These are phyloP conservation scores for Apophysomyces elegans DNA, from an alignment of 371 early-diverging fungal species.

Conservation along the genomic window DNA sequence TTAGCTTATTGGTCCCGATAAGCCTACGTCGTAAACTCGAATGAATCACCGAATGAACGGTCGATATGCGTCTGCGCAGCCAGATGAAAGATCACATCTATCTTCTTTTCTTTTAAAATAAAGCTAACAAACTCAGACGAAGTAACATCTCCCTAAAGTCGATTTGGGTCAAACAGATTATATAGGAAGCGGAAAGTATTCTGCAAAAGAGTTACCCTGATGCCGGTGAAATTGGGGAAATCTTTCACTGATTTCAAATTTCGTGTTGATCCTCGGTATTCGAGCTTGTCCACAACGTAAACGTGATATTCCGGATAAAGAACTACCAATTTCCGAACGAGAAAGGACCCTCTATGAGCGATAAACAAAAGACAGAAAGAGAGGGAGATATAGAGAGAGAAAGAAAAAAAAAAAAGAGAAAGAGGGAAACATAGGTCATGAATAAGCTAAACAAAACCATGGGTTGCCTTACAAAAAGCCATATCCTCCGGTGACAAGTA, in stretches of 20 bases:
- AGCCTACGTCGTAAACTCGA: conserved; percentile 74
- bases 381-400: too few species aligned
- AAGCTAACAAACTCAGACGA: conserved; percentile 71
- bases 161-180: conserved; percentile 12
- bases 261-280: conserved; percentile 78
- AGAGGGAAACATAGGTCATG: too few species aligned
- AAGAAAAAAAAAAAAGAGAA: neutral
- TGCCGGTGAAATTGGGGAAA: conserved; percentile 66
- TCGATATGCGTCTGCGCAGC: conserved; percentile 91
- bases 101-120: conserved; percentile 68
- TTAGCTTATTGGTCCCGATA: neutral
- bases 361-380: neutral
- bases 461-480: conserved; percentile 79
- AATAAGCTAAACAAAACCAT: neutral
- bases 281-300: conserved; percentile 79
- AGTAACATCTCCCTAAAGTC: conserved; percentile 70
- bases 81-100: conserved; percentile 82
- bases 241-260: conserved; percentile 59
- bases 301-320: conserved; percentile 77
- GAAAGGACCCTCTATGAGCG: conserved; percentile 54
- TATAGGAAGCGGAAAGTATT: neutral
- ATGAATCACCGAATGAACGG: conserved; percentile 87
- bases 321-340: conserved; percentile 66
- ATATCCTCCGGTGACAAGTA: conserved; percentile 86
- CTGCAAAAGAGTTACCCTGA: conserved; percentile 51